phyloP scores from a whole-genome alignment of 495 filamentous ascomycete genomes.

The Neurospora sp. region DNA sequence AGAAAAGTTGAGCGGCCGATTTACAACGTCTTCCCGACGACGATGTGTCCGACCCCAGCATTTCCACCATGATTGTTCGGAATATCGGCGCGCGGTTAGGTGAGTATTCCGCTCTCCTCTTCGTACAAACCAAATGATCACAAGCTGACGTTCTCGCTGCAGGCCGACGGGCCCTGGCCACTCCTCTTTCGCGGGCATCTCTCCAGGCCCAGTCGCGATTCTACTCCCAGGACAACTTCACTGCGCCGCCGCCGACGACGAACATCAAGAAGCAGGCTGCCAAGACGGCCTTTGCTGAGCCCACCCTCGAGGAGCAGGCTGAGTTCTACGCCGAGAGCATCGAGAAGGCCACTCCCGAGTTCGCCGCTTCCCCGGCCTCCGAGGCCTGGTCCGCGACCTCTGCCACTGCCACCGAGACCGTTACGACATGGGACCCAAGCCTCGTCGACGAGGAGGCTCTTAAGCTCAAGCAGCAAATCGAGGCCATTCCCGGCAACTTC shows the following conservation, averaged over 20 bases:
- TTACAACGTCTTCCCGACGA: background rate
- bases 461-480: constrained; percentile 10
- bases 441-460: constrained; percentile 8
- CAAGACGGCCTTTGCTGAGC: background rate
- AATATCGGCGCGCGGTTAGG: constrained; percentile 40
- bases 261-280: constrained; percentile 1
- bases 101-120: constrained; percentile 8
- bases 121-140: background rate
- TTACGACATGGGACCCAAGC: background rate
- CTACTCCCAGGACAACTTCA: constrained; percentile 5
- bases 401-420: background rate
- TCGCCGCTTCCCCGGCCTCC: background rate
- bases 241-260: constrained; percentile 2
- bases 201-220: constrained; percentile 23
- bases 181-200: constrained; percentile 27
- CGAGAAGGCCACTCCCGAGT: background rate
- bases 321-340: background rate
- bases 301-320: background rate
- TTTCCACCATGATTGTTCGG: constrained; percentile 41
- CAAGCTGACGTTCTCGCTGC: constrained; percentile 11
- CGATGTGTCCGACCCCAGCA: constrained; percentile 8
- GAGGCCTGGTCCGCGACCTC: constrained; percentile 2
- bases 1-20: constrained; percentile 22
- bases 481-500: constrained; percentile 23
- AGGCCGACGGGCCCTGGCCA: constrained; percentile 39